Percentiles rank a stretch among this genome's conserved stretches.
phyloP scores from a whole-genome alignment of 805 yeast genomes.

The Maudiozyma barnettii region DNA sequence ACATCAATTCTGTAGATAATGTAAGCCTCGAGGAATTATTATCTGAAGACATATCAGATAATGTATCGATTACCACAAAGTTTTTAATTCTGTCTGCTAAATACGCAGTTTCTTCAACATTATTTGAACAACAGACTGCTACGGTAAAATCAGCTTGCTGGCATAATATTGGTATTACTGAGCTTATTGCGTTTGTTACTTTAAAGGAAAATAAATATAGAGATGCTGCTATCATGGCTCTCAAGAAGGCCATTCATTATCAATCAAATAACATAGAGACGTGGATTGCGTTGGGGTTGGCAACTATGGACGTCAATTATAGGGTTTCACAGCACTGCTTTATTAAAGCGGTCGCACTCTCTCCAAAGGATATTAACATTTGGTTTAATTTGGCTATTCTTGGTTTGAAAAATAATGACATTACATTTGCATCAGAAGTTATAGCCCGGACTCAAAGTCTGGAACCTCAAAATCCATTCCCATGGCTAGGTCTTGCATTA shows the following conservation, averaged over 20 bases:
- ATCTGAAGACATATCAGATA: constrained; percentile 17
- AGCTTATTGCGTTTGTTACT: constrained; percentile 38
- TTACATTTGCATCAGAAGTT: constrained; percentile 62
- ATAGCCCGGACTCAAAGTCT: constrained; percentile 67
- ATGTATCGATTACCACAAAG: constrained; percentile 30
- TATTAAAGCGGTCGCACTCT: constrained; percentile 66
- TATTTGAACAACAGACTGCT: constrained; percentile 28
- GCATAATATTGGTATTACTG: constrained; percentile 66
- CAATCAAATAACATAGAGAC: constrained; percentile 62
- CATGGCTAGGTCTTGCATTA: constrained; percentile 87
- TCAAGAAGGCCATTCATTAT: constrained; percentile 59
- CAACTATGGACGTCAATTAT: constrained; percentile 54
- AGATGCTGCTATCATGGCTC: constrained; percentile 43
- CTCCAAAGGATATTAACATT: constrained; percentile 53
- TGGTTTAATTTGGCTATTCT: constrained; percentile 82
- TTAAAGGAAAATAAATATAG: constrained; percentile 29
- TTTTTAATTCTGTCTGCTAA: constrained; percentile 40
- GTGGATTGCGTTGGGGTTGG: constrained; percentile 81
- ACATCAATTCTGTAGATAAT: constrained; percentile 23
- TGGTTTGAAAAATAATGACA: constrained; percentile 59
- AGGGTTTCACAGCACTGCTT: constrained; percentile 87
- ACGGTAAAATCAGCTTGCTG: constrained; percentile 44
- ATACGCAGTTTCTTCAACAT: constrained; percentile 31
- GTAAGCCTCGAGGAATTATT: constrained; percentile 13
- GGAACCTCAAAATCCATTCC: constrained; percentile 61